A percentile compares a stretch with the other conserved stretches of the same genome.
Conservation (phyloP, 148 eudicot genomes). For the Rhododendron ferrugineum region DNA sequence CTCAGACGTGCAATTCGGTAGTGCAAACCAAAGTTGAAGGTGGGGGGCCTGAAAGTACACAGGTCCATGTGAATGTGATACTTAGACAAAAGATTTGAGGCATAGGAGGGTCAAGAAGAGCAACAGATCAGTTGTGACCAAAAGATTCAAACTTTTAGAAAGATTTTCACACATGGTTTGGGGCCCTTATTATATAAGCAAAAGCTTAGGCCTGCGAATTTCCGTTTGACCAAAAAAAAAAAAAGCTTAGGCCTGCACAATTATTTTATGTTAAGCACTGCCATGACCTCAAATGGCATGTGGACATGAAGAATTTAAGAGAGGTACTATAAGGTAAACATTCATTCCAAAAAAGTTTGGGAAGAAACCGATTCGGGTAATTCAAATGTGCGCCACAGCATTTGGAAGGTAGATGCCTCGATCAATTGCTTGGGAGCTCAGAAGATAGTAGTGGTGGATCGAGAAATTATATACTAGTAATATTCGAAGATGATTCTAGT, state of each 20-base stretch:
- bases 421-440: neutral
- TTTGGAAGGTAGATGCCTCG: neutral
- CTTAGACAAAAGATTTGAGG: no score
- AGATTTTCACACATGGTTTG: slow-evolving; percentile 1
- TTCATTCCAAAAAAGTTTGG: neutral
- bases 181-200: neutral
- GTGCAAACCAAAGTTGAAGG: neutral
- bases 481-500: neutral
- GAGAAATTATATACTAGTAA: neutral
- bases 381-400: neutral
- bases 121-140: neutral
- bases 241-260: neutral
- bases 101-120: neutral
- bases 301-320: neutral
- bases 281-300: neutral
- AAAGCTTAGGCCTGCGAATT: neutral
- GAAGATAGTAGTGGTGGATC: neutral
- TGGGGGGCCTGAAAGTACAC: neutral
- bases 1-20: neutral
- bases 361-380: neutral
- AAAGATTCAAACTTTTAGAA: neutral
- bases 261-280: neutral
- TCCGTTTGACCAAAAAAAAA: no score
- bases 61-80: neutral
- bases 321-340: neutral